Conservation (phyloP, 371 early-diverging fungal species). For the Mortierella sp. region DNA sequence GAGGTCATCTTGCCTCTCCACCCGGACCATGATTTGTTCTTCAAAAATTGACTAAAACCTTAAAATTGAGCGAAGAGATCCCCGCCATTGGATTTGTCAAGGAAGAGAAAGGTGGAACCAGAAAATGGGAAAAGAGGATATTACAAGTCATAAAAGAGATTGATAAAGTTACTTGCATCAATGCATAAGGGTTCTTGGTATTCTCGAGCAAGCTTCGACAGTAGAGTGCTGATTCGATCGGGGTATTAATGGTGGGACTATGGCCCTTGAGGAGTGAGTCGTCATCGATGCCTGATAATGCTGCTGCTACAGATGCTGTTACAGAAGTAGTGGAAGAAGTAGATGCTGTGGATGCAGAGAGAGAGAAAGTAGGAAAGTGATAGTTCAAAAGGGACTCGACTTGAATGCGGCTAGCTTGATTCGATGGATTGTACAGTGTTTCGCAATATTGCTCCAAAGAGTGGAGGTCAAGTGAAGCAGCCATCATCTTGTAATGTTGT, state of each 20-base stretch:
- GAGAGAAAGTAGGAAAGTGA: slow-evolving; percentile 85
- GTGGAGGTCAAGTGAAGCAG: slow-evolving; percentile 56
- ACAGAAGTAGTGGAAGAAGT: slow-evolving; percentile 3
- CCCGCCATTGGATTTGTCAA: slow-evolving; percentile 1
- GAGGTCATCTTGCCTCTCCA: slow-evolving; percentile 23
- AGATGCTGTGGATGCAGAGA: slow-evolving; percentile 28
- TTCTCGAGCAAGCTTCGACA: slow-evolving; percentile 79
- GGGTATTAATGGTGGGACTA: slow-evolving; percentile 70
- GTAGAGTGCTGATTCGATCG: slow-evolving; percentile 80
- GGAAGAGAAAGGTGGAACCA: neutral
- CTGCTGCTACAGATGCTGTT: slow-evolving; percentile 6
- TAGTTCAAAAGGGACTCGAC: slow-evolving; percentile 84
- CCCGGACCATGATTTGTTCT: slow-evolving; percentile 43
- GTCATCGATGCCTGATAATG: slow-evolving; percentile 47
- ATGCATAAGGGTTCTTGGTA: slow-evolving; percentile 80
- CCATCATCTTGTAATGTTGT: slow-evolving; percentile 35
- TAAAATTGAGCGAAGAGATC: slow-evolving; percentile 1
- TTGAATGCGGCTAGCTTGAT: slow-evolving; percentile 71
- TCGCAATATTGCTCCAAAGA: slow-evolving; percentile 64
- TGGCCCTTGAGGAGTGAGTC: slow-evolving; percentile 31
- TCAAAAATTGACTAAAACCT: slow-evolving; percentile 20
- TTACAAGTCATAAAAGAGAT: neutral
- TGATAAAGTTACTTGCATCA: slow-evolving; percentile 70
- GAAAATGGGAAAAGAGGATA: neutral
- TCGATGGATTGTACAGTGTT: slow-evolving; percentile 72